Evolutionary conservation across 2,329 filamentous ascomycete genomes (phyloP).

Genomic region (Pseudonectria foliicola): DNA sequence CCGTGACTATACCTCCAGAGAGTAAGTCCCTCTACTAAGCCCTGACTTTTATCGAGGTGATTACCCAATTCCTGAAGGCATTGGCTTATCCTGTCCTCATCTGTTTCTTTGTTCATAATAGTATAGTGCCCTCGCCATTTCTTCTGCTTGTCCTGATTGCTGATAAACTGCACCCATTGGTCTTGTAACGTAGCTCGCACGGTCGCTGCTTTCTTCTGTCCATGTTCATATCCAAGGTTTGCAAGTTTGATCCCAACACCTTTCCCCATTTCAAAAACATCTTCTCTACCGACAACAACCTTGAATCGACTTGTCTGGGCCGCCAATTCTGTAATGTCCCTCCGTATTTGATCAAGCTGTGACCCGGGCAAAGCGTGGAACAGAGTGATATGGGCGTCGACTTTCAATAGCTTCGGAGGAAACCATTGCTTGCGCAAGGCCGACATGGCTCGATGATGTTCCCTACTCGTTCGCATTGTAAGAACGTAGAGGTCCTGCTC

Average conservation of each 20-base stretch:
- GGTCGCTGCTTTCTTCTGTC: background rate
- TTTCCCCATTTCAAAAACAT: conserved; percentile 10
- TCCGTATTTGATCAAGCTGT: conserved; percentile 4
- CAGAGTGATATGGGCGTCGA: conserved; percentile 11
- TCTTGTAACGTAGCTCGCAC: conserved; percentile 7
- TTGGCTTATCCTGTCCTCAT: conserved; percentile 6
- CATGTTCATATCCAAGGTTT: background rate
- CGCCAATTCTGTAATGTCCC: conserved; percentile 1
- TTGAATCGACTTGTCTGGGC: background rate
- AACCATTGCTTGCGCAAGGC: conserved; percentile 10
- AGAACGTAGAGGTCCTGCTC: conserved; percentile 8
- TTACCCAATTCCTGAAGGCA: conserved; percentile 4
- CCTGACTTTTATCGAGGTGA: conserved; percentile 1
- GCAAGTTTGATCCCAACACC: conserved; percentile 10
- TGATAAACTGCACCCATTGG: conserved; percentile 9
- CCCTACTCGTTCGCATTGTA: conserved; percentile 7
- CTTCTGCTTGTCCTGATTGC: conserved; percentile 6
- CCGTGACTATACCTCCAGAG: conserved; percentile 10
- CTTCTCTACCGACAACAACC: background rate
- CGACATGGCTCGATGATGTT: conserved; percentile 8
- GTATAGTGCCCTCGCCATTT: conserved; percentile 15
- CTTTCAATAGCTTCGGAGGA: conserved; percentile 7
- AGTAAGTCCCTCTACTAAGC: conserved; percentile 6
- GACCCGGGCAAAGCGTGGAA: conserved; percentile 14
- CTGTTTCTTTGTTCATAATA: conserved; percentile 13